Percentiles rank a stretch among this genome's conserved stretches.
phyloP scores from a whole-genome alignment of 768 basidiomycete genomes.

The Nevesoporus exiguus region DNA sequence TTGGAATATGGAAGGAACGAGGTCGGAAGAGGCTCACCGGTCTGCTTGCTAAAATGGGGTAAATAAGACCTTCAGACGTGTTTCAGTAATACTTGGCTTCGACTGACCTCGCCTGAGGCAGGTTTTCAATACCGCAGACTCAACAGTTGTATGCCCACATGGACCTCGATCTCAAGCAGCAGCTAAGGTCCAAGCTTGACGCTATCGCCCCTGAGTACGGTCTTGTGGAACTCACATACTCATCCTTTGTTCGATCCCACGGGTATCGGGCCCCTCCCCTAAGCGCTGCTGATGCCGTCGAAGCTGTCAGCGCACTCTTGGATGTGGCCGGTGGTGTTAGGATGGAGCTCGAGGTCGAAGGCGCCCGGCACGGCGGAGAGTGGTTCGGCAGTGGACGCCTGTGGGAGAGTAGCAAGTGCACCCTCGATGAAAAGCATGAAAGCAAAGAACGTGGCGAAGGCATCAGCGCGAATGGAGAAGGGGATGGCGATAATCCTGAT shows the following conservation, averaged over 20 bases:
- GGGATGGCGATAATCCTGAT: conserved; percentile 25
- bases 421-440: conserved; percentile 35
- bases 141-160: conserved; percentile 94
- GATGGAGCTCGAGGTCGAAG: conserved; percentile 88
- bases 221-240: conserved; percentile 88
- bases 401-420: conserved; percentile 60
- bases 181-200: conserved; percentile 76
- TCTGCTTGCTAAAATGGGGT: conserved; percentile 98
- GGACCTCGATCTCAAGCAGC: conserved; percentile 90
- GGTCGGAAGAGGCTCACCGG: conserved; percentile 88
- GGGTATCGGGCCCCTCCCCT: conserved; percentile 87
- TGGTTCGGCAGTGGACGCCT: conserved; percentile 86
- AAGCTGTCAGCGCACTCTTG: conserved; percentile 80
- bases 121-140: conserved; percentile 91
- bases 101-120: conserved; percentile 33
- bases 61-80: conserved; percentile 21
- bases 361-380: conserved; percentile 86
- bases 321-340: conserved; percentile 90
- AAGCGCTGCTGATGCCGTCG: conserved; percentile 91
- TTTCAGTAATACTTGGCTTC: neutral
- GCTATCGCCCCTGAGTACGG: conserved; percentile 93
- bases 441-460: conserved; percentile 27
- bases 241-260: conserved; percentile 88
- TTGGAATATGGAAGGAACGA: conserved; percentile 95
- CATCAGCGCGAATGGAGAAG: conserved; percentile 23